These are phyloP conservation scores for Mycena sanguinolenta DNA, from an alignment of 768 basidiomycete genomes.

Conservation along the genomic window DNA sequence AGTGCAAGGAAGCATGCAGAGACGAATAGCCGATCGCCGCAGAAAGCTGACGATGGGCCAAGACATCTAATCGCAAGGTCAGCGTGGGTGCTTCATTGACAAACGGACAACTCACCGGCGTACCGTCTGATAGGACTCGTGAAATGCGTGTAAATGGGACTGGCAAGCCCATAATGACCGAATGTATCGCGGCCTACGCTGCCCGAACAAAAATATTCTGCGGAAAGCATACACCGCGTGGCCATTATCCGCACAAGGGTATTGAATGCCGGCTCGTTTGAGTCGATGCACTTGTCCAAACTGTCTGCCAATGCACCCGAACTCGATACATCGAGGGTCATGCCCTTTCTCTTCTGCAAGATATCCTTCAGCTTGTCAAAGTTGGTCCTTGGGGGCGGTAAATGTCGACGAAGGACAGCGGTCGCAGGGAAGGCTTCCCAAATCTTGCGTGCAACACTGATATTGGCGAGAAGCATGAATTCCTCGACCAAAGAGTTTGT, in stretches of 20 bases:
- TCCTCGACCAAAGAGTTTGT: conserved; percentile 98
- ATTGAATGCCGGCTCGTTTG: conserved; percentile 90
- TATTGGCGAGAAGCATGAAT: conserved; percentile 98
- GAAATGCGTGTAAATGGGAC: conserved; percentile 97
- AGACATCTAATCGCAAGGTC: conserved; percentile 72
- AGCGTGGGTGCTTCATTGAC: background rate
- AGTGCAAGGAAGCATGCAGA: conserved; percentile 90
- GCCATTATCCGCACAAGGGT: conserved; percentile 99
- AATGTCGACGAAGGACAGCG: conserved; percentile 92
- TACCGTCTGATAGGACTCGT: conserved; percentile 98
- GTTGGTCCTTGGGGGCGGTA: conserved; percentile 92
- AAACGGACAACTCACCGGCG: conserved; percentile 69
- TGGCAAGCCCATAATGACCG: conserved; percentile 98
- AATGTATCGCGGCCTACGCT: conserved; percentile 94
- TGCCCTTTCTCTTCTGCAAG: conserved; percentile 84
- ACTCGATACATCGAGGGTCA: conserved; percentile 89
- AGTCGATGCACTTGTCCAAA: conserved; percentile 88
- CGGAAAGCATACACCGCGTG: conserved; percentile 97
- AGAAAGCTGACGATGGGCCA: conserved; percentile 93
- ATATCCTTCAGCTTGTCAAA: conserved; percentile 98
- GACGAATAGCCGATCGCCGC: conserved; percentile 89
- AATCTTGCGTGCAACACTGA: conserved; percentile 92
- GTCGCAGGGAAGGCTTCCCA: conserved; percentile 97
- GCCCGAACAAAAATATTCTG: conserved; percentile 98
- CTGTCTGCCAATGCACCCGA: conserved; percentile 92